Percentiles rank a stretch among this genome's conserved stretches.
phyloP scores from a whole-genome alignment of 1,284 basidiomycete species.

The Fomes fomentarius region DNA sequence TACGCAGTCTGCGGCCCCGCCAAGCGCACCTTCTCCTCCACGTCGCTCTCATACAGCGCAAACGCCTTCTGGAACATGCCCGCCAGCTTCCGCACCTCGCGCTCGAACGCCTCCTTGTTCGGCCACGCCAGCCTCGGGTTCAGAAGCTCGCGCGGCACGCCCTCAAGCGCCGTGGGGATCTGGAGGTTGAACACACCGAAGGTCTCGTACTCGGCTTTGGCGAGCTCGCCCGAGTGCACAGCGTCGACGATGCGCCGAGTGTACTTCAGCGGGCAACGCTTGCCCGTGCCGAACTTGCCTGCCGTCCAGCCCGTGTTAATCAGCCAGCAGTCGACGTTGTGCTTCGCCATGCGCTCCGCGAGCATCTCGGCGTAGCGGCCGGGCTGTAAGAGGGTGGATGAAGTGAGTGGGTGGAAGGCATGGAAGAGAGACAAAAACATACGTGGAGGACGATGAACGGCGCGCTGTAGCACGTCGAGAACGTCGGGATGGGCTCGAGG shows the following conservation, averaged over 20 bases:
- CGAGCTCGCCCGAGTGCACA: constrained; percentile 93
- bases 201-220: constrained; percentile 85
- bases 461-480: constrained; percentile 99
- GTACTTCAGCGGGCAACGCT: constrained; percentile 94
- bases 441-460: constrained; percentile 98
- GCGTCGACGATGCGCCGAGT: constrained; percentile 97
- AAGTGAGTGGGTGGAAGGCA: constrained; percentile 3
- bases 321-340: constrained; percentile 96
- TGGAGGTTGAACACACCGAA: constrained; percentile 82
- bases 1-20: constrained; percentile 64
- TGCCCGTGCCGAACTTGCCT: constrained; percentile 90
- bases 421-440: constrained; percentile 29
- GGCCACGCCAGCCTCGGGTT: constrained; percentile 87
- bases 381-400: constrained; percentile 59
- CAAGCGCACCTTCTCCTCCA: constrained; percentile 74
- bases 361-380: constrained; percentile 97
- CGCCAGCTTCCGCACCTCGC: constrained; percentile 84
- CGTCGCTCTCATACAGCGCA: constrained; percentile 85
- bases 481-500: constrained; percentile 97
- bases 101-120: constrained; percentile 84
- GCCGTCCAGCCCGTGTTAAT: constrained; percentile 99
- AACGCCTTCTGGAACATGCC: constrained; percentile 95
- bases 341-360: constrained; percentile 90
- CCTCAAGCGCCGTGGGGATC: constrained; percentile 81
- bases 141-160: constrained; percentile 88